These are phyloP conservation scores for Fusarium setosum DNA, from an alignment of 2,329 filamentous ascomycete species.

Conservation along the genomic window DNA sequence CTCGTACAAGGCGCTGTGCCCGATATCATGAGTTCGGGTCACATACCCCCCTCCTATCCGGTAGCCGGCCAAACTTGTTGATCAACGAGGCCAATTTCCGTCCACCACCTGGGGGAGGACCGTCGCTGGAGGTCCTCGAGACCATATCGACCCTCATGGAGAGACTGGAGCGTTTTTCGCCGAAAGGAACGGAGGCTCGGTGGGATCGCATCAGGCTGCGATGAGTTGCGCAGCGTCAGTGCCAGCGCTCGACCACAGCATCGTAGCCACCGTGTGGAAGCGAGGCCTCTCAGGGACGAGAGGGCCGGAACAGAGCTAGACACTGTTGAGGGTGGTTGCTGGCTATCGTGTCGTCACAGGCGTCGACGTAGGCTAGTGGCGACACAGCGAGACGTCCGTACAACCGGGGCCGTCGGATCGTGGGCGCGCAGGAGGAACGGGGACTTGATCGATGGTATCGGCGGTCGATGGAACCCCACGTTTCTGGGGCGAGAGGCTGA, in stretches of 20 bases:
- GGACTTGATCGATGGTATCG: conserved; percentile 7
- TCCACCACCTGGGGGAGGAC: conserved; percentile 27
- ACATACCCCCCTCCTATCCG: conserved; percentile 13
- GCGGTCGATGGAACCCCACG: background rate
- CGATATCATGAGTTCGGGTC: conserved; percentile 2
- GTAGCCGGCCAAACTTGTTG: conserved; percentile 16
- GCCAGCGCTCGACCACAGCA: conserved; percentile 40
- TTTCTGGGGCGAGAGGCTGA: background rate
- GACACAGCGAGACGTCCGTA: conserved; percentile 6
- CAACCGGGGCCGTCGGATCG: conserved; percentile 19
- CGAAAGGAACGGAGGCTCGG: conserved; percentile 23
- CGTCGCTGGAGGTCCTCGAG: conserved; percentile 46
- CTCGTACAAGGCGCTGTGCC: background rate
- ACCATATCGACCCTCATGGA: conserved; percentile 42
- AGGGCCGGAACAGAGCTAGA: conserved; percentile 3
- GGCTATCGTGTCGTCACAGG: background rate
- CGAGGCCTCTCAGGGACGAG: conserved; percentile 36
- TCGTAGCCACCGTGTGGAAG: conserved; percentile 37
- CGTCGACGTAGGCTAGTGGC: background rate
- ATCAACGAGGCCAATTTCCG: conserved; percentile 35
- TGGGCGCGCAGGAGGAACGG: conserved; percentile 22
- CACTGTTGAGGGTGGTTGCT: background rate
- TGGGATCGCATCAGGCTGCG: conserved; percentile 39
- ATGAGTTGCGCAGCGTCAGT: conserved; percentile 39
- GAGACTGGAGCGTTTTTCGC: conserved; percentile 26